These are phyloP conservation scores for Helminthosporium solani DNA, from an alignment of 2,329 filamentous ascomycete species.

Conservation along the genomic window DNA sequence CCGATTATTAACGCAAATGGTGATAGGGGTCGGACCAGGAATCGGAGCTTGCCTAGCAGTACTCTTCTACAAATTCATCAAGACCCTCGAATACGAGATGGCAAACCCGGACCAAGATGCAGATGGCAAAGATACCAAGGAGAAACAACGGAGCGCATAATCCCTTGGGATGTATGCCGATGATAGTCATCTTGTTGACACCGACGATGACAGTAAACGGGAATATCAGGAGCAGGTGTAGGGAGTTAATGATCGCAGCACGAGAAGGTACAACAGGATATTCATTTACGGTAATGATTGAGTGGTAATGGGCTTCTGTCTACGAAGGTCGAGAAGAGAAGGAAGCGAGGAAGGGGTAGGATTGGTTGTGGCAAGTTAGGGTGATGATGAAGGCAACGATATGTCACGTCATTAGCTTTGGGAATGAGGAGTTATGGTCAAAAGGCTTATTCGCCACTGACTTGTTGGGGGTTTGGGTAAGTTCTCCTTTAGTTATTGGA, in stretches of 20 bases:
- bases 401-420: too few species aligned
- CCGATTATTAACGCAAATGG: not conserved
- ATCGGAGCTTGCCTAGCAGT: constrained; percentile 47
- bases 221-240: not conserved
- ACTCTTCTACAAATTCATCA: constrained; percentile 51
- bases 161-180: not conserved
- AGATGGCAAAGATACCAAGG: constrained; percentile 17
- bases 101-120: constrained; percentile 33
- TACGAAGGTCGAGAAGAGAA: not conserved
- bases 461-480: not conserved
- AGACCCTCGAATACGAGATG: constrained; percentile 37
- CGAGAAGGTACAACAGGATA: not conserved
- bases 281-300: not conserved
- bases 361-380: not conserved
- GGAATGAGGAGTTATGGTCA: not conserved
- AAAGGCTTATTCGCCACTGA: not conserved
- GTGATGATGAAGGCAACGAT: too few species aligned
- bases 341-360: not conserved
- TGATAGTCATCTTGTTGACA: not conserved
- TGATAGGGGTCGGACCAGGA: constrained; percentile 43
- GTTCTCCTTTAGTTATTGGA: too few species aligned
- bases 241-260: not conserved
- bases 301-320: not conserved
- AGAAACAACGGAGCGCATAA: constrained; percentile 1
- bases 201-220: too few species aligned